A percentile compares a stretch with the other conserved stretches of the same genome.
Evolutionary conservation across 495 filamentous ascomycete genomes (phyloP).

Genomic region (Halenospora varia): DNA sequence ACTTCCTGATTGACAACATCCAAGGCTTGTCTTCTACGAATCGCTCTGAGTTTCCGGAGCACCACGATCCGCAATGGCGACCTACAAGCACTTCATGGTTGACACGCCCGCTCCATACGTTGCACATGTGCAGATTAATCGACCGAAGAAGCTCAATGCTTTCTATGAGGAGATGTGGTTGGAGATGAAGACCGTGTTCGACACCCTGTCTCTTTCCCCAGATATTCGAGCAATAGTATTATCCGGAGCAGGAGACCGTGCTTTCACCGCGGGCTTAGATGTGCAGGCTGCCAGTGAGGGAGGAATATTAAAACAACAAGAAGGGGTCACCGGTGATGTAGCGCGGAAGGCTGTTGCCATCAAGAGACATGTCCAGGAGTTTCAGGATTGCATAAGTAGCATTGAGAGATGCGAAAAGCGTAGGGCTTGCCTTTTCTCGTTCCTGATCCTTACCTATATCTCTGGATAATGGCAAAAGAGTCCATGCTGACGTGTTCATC

Average conservation of each 20-base stretch:
- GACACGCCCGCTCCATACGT: constrained; percentile 68
- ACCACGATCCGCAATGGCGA: constrained; percentile 30
- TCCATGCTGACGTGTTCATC: neutral
- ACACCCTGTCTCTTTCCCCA: constrained; percentile 65
- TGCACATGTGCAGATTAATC: constrained; percentile 90
- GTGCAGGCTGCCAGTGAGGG: constrained; percentile 59
- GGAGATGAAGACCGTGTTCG: constrained; percentile 71
- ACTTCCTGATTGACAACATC: neutral
- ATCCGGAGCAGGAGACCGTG: constrained; percentile 75
- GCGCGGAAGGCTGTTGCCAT: constrained; percentile 64
- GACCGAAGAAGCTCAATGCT: constrained; percentile 84
- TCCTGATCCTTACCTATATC: neutral
- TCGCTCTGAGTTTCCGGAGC: too few species aligned
- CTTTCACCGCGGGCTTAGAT: constrained; percentile 84
- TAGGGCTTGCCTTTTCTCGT: constrained; percentile 29
- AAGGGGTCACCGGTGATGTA: constrained; percentile 39
- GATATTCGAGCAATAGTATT: constrained; percentile 76
- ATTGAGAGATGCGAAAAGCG: constrained; percentile 89
- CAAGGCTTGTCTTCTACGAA: neutral
- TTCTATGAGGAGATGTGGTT: constrained; percentile 91
- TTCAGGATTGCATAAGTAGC: constrained; percentile 71
- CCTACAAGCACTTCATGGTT: constrained; percentile 73
- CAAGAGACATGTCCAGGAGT: constrained; percentile 64
- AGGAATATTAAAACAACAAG: constrained; percentile 27
- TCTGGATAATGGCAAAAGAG: neutral